These are phyloP conservation scores for Globisporangium recalcitrans DNA, from an alignment of 352 stramenopile species.

Conservation along the genomic window DNA sequence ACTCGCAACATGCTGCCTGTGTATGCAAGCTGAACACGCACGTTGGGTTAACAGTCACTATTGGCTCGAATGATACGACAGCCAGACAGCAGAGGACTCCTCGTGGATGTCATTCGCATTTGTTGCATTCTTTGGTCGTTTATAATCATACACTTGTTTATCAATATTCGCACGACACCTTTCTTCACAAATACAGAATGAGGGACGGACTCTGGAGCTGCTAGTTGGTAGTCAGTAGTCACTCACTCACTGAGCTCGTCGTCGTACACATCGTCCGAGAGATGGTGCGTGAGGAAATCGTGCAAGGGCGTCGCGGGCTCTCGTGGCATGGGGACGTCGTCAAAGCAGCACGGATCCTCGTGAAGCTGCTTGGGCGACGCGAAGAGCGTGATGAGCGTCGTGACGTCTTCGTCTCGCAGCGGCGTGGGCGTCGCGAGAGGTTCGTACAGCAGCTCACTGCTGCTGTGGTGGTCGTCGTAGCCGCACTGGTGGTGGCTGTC, in stretches of 20 bases:
- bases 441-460: conserved; percentile 21
- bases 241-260: background rate
- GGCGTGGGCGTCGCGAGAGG: conserved; percentile 35
- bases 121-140: background rate
- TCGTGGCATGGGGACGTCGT: conserved; percentile 12
- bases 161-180: background rate
- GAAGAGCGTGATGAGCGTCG: conserved; percentile 36
- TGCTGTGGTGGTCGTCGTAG: background rate
- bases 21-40: background rate
- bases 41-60: background rate
- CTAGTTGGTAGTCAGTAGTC: no score
- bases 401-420: conserved; percentile 36
- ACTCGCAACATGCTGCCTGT: background rate
- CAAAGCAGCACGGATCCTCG: conserved; percentile 5
- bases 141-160: background rate
- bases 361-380: background rate
- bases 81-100: no score
- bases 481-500: background rate
- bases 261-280: background rate
- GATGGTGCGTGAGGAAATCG: background rate
- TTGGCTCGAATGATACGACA: no score
- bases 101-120: no score
- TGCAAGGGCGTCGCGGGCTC: conserved; percentile 7
- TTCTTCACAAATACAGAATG: background rate
- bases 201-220: no score